phyloP scores from a whole-genome alignment of 1,139 yeast species.

The Magnusiomyces suaveolens region DNA sequence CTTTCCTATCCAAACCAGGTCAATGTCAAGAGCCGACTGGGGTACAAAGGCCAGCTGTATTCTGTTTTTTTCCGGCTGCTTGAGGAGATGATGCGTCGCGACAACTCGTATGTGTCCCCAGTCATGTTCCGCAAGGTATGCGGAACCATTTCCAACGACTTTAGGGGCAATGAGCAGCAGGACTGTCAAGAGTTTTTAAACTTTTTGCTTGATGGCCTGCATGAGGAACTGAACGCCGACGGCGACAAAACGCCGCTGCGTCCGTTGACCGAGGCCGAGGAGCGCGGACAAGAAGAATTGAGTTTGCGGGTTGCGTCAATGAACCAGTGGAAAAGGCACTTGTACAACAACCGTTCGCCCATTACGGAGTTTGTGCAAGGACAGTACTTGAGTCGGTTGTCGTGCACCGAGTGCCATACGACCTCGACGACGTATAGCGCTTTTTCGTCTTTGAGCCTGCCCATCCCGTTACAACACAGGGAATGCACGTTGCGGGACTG shows the following conservation, averaged over 20 bases:
- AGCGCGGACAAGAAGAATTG: constrained; percentile 58
- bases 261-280: constrained; percentile 65
- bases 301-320: constrained; percentile 81
- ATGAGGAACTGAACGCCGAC: constrained; percentile 76
- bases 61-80: constrained; percentile 59
- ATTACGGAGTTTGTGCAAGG: constrained; percentile 86
- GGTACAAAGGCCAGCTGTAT: constrained; percentile 76
- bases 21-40: constrained; percentile 64
- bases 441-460: constrained; percentile 65
- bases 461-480: constrained; percentile 44
- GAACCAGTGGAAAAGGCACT: constrained; percentile 89
- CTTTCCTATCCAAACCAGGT: constrained; percentile 59
- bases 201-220: constrained; percentile 73
- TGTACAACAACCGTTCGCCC: constrained; percentile 74
- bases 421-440: constrained; percentile 87
- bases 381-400: constrained; percentile 71
- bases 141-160: constrained; percentile 62
- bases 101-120: constrained; percentile 45
- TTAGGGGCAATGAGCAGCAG: constrained; percentile 72
- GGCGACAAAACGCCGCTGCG: constrained; percentile 46
- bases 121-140: constrained; percentile 50
- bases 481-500: constrained; percentile 50
- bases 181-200: constrained; percentile 89
- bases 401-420: constrained; percentile 61
- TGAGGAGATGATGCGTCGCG: constrained; percentile 44